These are phyloP conservation scores for Epichloe sp. DNA, from an alignment of 2,329 filamentous ascomycete genomes.

Conservation along the genomic window DNA sequence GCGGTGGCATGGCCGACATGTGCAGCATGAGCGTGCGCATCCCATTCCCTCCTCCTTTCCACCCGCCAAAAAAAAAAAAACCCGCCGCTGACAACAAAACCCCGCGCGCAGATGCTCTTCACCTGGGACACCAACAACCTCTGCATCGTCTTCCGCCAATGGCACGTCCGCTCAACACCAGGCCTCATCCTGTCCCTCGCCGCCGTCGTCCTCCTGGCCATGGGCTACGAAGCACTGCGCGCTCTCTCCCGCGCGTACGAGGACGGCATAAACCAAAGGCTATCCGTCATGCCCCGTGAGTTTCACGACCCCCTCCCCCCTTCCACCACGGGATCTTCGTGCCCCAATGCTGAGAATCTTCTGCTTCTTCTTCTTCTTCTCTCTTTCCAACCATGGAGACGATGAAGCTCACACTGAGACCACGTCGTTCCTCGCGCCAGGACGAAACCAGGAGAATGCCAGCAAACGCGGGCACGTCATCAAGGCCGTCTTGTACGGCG, in stretches of 20 bases:
- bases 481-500: constrained; percentile 73
- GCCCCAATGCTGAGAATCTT: constrained; percentile 17
- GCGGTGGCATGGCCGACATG: constrained; percentile 45
- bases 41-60: not conserved
- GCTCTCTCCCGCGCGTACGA: constrained; percentile 69
- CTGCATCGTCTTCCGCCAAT: constrained; percentile 88
- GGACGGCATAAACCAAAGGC: constrained; percentile 31
- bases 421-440: constrained; percentile 55
- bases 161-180: constrained; percentile 65
- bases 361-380: not conserved
- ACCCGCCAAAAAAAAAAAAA: not conserved
- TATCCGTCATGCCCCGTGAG: constrained; percentile 42
- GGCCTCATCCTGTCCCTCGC: constrained; percentile 73
- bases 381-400: constrained; percentile 7
- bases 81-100: not conserved
- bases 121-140: constrained; percentile 90
- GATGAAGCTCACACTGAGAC: constrained; percentile 44
- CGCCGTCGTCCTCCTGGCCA: constrained; percentile 67
- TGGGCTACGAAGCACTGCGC: constrained; percentile 87
- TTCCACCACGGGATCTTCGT: constrained; percentile 3
- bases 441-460: constrained; percentile 50
- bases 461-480: constrained; percentile 60
- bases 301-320: constrained; percentile 7
- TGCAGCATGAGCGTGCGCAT: constrained; percentile 77
- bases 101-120: constrained; percentile 70